Evolutionary conservation across 2,329 filamentous ascomycete genomes (phyloP).

Genomic region (Calonectria hawksworthii): DNA sequence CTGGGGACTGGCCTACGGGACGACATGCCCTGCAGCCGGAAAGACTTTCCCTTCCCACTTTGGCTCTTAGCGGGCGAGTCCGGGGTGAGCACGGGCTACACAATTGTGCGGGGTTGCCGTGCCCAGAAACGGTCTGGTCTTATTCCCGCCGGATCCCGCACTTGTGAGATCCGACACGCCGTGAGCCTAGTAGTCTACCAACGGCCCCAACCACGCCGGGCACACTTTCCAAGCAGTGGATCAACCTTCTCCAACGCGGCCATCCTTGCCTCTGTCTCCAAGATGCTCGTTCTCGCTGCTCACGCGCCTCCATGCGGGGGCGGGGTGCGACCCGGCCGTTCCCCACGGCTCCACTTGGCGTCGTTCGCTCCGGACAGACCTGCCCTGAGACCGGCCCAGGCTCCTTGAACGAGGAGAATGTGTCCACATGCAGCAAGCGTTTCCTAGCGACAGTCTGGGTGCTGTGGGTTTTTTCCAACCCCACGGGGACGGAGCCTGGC

Average conservation of each 20-base stretch:
- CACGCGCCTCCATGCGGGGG: conserved; percentile 7
- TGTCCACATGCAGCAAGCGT: neutral
- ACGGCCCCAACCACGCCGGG: conserved; percentile 4
- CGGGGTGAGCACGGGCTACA: neutral
- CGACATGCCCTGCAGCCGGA: conserved; percentile 7
- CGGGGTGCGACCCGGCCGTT: neutral
- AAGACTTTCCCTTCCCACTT: conserved; percentile 13
- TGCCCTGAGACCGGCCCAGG: neutral
- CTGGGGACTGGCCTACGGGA: neutral
- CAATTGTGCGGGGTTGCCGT: conserved; percentile 13
- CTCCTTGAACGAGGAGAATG: neutral
- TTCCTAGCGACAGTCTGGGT: neutral
- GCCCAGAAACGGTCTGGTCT: neutral
- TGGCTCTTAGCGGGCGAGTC: neutral
- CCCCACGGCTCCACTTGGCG: conserved; percentile 17
- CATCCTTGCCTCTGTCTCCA: neutral
- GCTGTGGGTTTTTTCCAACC: neutral
- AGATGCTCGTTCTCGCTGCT: neutral
- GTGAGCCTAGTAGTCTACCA: neutral
- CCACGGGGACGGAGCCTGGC: conserved; percentile 5
- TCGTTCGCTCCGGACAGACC: conserved; percentile 4
- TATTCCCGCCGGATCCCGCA: neutral
- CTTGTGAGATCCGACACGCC: neutral
- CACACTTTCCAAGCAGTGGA: conserved; percentile 18
- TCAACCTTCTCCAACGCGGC: conserved; percentile 20